Percentiles rank a stretch among this genome's conserved stretches.
Conservation (phyloP, 2,329 filamentous ascomycete species). For the Fusarium chaquense region DNA sequence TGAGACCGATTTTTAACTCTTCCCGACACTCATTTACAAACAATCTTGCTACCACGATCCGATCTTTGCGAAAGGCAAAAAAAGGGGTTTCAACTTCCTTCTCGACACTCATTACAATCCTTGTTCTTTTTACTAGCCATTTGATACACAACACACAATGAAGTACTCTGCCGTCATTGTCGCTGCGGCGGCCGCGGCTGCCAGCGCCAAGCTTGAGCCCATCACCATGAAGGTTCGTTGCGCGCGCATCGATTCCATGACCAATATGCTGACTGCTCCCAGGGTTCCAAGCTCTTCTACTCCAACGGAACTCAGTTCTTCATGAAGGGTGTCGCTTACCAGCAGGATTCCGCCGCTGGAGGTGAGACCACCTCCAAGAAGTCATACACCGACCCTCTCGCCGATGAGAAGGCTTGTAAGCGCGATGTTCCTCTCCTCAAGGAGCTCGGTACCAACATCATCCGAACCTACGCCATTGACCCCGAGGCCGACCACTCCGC, state of each 20-base stretch:
- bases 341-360: constrained; percentile 77
- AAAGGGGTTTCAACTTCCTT: constrained; percentile 37
- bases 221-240: constrained; percentile 75
- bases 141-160: constrained; percentile 49
- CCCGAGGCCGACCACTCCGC: constrained; percentile 79
- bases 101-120: constrained; percentile 36
- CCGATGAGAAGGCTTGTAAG: constrained; percentile 76
- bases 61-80: constrained; percentile 26
- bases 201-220: constrained; percentile 62
- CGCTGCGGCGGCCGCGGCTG: constrained; percentile 57
- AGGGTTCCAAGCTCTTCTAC: constrained; percentile 91
- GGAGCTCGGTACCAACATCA: constrained; percentile 87
- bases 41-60: constrained; percentile 27
- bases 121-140: constrained; percentile 33
- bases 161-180: constrained; percentile 55
- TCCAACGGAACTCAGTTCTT: constrained; percentile 76
- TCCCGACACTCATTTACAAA: constrained; percentile 50
- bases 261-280: constrained; percentile 10
- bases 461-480: constrained; percentile 95
- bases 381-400: constrained; percentile 84
- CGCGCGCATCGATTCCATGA: background rate
- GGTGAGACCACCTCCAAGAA: constrained; percentile 60
- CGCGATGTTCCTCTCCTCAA: constrained; percentile 87
- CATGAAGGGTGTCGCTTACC: constrained; percentile 95
- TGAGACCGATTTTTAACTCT: constrained; percentile 45